Evolutionary conservation across 2,329 filamentous ascomycete species (phyloP).

Genomic region (Chaetomiaceae sp.): DNA sequence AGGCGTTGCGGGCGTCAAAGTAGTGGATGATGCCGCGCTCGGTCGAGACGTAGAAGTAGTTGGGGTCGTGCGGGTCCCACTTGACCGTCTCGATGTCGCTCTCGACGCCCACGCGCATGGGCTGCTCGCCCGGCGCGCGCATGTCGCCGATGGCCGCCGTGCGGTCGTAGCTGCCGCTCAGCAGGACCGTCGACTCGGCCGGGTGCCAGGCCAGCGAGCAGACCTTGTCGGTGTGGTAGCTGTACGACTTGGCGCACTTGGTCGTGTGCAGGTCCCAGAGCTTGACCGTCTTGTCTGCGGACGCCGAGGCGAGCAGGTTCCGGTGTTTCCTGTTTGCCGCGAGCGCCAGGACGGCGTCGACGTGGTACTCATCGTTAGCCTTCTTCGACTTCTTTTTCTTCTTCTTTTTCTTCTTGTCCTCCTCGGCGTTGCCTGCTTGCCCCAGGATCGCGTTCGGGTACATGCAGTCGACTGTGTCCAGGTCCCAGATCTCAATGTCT

Average conservation of each 20-base stretch:
- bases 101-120: slow-evolving; percentile 86
- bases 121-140: slow-evolving; percentile 80
- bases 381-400: slow-evolving; percentile 89
- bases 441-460: slow-evolving; percentile 96
- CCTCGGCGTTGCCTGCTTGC: slow-evolving; percentile 55
- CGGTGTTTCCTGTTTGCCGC: slow-evolving; percentile 90
- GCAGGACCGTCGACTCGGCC: slow-evolving; percentile 76
- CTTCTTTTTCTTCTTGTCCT: slow-evolving; percentile 68
- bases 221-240: slow-evolving; percentile 95
- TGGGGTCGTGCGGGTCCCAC: slow-evolving; percentile 90
- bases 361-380: slow-evolving; percentile 86
- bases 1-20: slow-evolving; percentile 77
- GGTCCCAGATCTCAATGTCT: slow-evolving; percentile 97
- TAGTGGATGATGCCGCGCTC: slow-evolving; percentile 90
- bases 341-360: slow-evolving; percentile 87
- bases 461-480: slow-evolving; percentile 95
- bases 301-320: slow-evolving; percentile 90
- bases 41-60: slow-evolving; percentile 93
- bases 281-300: slow-evolving; percentile 95
- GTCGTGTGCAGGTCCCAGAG: slow-evolving; percentile 93
- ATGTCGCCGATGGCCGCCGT: slow-evolving; percentile 95
- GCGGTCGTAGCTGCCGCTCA: slow-evolving; percentile 92
- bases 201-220: slow-evolving; percentile 94
- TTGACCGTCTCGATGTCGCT: slow-evolving; percentile 88
- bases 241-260: slow-evolving; percentile 92